phyloP scores from a whole-genome alignment of 2,329 filamentous ascomycete species.

The Arthroderma sp. region DNA sequence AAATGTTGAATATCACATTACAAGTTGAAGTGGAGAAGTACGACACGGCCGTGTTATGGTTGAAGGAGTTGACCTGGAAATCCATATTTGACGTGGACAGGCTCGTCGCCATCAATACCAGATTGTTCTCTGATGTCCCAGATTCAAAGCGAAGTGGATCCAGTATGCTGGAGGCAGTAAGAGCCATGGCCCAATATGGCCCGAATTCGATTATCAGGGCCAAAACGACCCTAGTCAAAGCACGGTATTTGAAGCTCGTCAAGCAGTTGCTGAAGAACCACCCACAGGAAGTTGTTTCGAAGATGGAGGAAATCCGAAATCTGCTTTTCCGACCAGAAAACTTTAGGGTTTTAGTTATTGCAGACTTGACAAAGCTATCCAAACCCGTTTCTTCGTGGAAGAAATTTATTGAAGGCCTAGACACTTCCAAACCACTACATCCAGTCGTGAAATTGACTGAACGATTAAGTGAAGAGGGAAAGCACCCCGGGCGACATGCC shows the following conservation, averaged over 20 bases:
- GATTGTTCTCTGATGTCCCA: constrained; percentile 81
- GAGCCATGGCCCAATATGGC: constrained; percentile 70
- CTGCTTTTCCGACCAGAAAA: constrained; percentile 74
- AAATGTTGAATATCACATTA: constrained; percentile 70
- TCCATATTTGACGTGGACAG: constrained; percentile 70
- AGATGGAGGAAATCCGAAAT: constrained; percentile 63
- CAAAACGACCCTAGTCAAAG: constrained; percentile 70
- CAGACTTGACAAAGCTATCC: constrained; percentile 60
- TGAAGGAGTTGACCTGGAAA: constrained; percentile 75
- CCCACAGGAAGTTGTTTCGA: constrained; percentile 59
- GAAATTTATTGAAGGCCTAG: constrained; percentile 42
- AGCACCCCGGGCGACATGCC: constrained; percentile 58
- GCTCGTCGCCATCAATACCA: constrained; percentile 52
- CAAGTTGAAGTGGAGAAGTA: constrained; percentile 85
- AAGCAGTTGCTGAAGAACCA: constrained; percentile 67
- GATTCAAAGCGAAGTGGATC: constrained; percentile 76
- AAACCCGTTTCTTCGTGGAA: constrained; percentile 73
- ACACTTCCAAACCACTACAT: constrained; percentile 43
- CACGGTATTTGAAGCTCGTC: constrained; percentile 73
- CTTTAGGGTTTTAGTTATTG: constrained; percentile 71
- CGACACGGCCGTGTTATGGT: constrained; percentile 64
- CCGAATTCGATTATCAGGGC: constrained; percentile 63
- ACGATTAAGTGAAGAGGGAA: constrained; percentile 63
- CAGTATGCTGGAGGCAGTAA: constrained; percentile 46
- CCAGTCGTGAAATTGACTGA: constrained; percentile 58